phyloP scores from a whole-genome alignment of 805 yeast species.

The Candida silvatica region DNA sequence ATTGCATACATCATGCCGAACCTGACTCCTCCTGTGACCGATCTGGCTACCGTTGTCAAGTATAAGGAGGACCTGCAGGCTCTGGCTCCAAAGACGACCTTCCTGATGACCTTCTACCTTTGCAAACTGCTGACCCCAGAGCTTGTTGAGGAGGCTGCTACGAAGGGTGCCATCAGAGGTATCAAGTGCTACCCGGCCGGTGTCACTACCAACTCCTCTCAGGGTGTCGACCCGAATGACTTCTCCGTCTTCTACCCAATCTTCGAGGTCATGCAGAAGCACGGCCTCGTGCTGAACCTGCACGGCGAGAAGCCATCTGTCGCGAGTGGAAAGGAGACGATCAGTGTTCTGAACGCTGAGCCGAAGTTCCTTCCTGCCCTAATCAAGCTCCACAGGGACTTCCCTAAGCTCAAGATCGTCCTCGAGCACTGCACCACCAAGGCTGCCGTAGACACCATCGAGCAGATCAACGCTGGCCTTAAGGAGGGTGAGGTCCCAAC shows the following conservation, averaged over 20 bases:
- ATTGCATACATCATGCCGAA: constrained; percentile 96
- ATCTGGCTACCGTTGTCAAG: constrained; percentile 58
- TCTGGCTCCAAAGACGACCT: constrained; percentile 75
- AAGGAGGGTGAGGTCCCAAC: constrained; percentile 27
- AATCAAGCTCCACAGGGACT: constrained; percentile 63
- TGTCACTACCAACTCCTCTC: constrained; percentile 91
- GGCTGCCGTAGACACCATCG: constrained; percentile 76
- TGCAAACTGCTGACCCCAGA: constrained; percentile 79
- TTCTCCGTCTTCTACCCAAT: constrained; percentile 84
- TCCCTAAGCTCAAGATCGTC: constrained; percentile 80
- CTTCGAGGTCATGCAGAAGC: constrained; percentile 79
- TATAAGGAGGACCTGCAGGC: constrained; percentile 58
- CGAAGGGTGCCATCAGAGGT: constrained; percentile 62
- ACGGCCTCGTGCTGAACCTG: constrained; percentile 70
- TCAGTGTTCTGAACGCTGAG: constrained; percentile 92
- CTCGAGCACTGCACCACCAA: constrained; percentile 93
- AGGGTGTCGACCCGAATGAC: constrained; percentile 91
- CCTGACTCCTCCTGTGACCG: constrained; percentile 83
- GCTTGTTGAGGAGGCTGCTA: constrained; percentile 70
- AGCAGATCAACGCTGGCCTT: constrained; percentile 47
- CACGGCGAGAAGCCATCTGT: constrained; percentile 93
- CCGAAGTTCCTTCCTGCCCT: constrained; percentile 87
- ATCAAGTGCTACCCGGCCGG: constrained; percentile 98
- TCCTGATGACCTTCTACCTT: constrained; percentile 85
- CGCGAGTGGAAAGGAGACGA: constrained; percentile 38